Conservation (phyloP, 106 monocot genomes). For the Dendrobium officinale region DNA sequence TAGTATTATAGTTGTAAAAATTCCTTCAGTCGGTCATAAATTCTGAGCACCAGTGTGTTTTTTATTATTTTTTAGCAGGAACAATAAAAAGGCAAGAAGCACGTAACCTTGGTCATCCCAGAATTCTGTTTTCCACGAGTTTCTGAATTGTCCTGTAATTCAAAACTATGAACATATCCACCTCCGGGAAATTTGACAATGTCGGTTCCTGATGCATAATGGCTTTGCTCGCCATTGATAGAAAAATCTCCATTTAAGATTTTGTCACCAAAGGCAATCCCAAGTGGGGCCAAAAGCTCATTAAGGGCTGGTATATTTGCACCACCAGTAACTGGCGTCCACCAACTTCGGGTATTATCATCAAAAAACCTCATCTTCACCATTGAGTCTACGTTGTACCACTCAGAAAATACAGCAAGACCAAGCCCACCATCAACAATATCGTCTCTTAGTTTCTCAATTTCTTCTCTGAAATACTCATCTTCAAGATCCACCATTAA, state of each 20-base stretch:
- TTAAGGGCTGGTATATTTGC: conserved; percentile 97
- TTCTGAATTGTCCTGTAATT: conserved; percentile 88
- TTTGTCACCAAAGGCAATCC: conserved; percentile 91
- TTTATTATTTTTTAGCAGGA: neutral
- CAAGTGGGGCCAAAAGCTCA: conserved; percentile 83
- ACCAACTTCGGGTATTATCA: conserved; percentile 98
- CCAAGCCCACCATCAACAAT: conserved; percentile 67
- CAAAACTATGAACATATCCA: conserved; percentile 86
- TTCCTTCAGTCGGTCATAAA: neutral
- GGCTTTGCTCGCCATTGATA: conserved; percentile 83
- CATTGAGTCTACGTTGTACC: conserved; percentile 97
- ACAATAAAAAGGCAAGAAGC: neutral
- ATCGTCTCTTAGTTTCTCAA: conserved; percentile 85
- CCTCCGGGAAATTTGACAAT: conserved; percentile 86
- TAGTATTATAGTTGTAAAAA: neutral
- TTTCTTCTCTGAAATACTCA: conserved; percentile 91
- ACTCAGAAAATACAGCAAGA: conserved; percentile 81
- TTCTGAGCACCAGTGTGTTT: neutral
- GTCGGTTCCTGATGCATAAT: conserved; percentile 96
- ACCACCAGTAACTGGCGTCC: conserved; percentile 98
- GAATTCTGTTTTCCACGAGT: conserved; percentile 48
- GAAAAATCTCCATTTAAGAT: conserved; percentile 90
- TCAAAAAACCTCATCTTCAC: conserved; percentile 98
- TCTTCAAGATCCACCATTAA: conserved; percentile 98
- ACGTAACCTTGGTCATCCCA: conserved; percentile 53